A percentile compares a stretch with the other conserved stretches of the same genome.
Conservation (phyloP, 2,329 filamentous ascomycete species). For the Thermothelomyces thermophilus region DNA sequence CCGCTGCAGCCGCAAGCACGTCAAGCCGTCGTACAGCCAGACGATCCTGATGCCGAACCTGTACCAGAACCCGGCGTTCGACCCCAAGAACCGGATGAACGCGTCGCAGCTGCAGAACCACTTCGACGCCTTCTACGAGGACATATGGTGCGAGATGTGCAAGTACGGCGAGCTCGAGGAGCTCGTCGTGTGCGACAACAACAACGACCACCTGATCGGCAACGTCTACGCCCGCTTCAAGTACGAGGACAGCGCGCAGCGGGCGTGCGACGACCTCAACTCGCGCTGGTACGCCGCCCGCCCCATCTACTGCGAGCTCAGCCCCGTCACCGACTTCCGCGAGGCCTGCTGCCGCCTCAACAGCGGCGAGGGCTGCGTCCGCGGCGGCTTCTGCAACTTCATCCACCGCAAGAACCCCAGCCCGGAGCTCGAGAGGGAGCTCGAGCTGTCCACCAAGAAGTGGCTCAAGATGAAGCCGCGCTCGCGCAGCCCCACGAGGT, state of each 20-base stretch:
- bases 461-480: slow-evolving; percentile 83
- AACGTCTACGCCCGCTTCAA: slow-evolving; percentile 99
- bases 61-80: slow-evolving; percentile 98
- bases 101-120: slow-evolving; percentile 94
- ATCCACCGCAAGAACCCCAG: slow-evolving; percentile 95
- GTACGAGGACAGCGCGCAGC: slow-evolving; percentile 94
- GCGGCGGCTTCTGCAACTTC: slow-evolving; percentile 98
- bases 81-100: slow-evolving; percentile 96
- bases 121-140: slow-evolving; percentile 99
- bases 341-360: slow-evolving; percentile 96
- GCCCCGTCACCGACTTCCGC: slow-evolving; percentile 93
- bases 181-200: slow-evolving; percentile 97
- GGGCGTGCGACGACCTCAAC: slow-evolving; percentile 90
- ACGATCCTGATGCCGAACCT: slow-evolving; percentile 97
- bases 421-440: slow-evolving; percentile 79
- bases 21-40: slow-evolving; percentile 97
- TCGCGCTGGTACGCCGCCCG: slow-evolving; percentile 93
- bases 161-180: slow-evolving; percentile 97
- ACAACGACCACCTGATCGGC: slow-evolving; percentile 97
- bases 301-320: slow-evolving; percentile 96
- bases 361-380: slow-evolving; percentile 87
- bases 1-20: slow-evolving; percentile 95
- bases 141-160: slow-evolving; percentile 99
- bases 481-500: slow-evolving; percentile 72
- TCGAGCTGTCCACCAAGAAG: slow-evolving; percentile 89